Evolutionary conservation across 768 basidiomycete genomes (phyloP).

Genomic region (Phylloporus arenicola): DNA sequence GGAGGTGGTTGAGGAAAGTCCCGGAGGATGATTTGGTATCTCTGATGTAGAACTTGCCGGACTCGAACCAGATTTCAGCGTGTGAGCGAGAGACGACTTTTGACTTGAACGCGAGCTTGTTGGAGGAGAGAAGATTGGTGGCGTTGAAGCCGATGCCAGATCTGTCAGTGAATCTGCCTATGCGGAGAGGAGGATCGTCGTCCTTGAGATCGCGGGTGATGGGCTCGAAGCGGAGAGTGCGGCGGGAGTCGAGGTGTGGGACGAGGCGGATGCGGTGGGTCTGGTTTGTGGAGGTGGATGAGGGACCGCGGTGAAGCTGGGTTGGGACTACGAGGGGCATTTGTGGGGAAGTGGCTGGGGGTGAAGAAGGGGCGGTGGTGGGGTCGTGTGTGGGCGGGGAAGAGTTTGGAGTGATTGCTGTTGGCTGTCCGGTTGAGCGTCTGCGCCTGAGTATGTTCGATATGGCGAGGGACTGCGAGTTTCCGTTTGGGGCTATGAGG

Average conservation of each 20-base stretch:
- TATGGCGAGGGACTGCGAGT: slow-evolving; percentile 38
- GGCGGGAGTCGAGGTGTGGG: slow-evolving; percentile 87
- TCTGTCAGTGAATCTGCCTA: slow-evolving; percentile 92
- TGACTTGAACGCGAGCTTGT: slow-evolving; percentile 89
- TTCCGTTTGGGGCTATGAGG: slow-evolving; percentile 30
- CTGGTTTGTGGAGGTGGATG: slow-evolving; percentile 20
- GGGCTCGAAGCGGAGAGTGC: slow-evolving; percentile 88
- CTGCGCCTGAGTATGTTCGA: slow-evolving; percentile 62
- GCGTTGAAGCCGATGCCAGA: slow-evolving; percentile 61
- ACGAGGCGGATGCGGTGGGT: slow-evolving; percentile 86
- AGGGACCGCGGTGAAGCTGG: slow-evolving; percentile 16
- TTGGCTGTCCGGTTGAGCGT: slow-evolving; percentile 56
- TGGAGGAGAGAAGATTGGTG: slow-evolving; percentile 63
- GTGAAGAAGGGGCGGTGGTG: slow-evolving; percentile 4
- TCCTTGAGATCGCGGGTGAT: slow-evolving; percentile 79
- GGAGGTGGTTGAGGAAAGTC: slow-evolving; percentile 92
- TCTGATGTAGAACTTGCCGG: slow-evolving; percentile 72
- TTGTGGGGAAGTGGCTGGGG: slow-evolving; percentile 10
- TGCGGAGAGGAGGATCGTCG: slow-evolving; percentile 67
- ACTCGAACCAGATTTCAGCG: slow-evolving; percentile 88
- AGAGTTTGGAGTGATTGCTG: slow-evolving; percentile 18
- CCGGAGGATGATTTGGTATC: slow-evolving; percentile 89
- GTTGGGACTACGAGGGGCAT: slow-evolving; percentile 21
- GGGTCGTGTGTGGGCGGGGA: slow-evolving; percentile 1
- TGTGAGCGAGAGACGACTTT: slow-evolving; percentile 94